Percentiles rank a stretch among this genome's conserved stretches.
These are phyloP conservation scores for Pueraria montana DNA, from an alignment of 306 rosid species.

Conservation along the genomic window DNA sequence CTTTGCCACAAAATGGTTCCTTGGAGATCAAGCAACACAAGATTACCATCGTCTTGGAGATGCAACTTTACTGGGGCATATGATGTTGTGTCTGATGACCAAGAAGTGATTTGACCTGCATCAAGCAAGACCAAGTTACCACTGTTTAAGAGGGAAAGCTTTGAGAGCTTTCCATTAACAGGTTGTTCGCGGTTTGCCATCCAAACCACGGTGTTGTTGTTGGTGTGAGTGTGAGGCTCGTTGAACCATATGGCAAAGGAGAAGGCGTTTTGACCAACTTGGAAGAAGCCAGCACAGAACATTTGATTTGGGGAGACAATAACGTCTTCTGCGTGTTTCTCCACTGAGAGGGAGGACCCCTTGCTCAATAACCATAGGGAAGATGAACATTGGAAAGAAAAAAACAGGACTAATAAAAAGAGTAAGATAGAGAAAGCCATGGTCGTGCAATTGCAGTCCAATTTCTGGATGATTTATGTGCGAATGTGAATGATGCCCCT, in stretches of 20 bases:
- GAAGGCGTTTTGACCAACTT: constrained; percentile 29
- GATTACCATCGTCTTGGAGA: constrained; percentile 20
- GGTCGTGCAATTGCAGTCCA: no score
- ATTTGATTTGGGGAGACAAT: not conserved
- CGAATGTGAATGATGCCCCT: not conserved
- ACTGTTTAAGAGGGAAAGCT: constrained; percentile 43
- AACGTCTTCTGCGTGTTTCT: not conserved
- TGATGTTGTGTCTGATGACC: constrained; percentile 49
- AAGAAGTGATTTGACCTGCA: constrained; percentile 32
- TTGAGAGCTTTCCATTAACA: constrained; percentile 55
- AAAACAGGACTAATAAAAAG: not conserved
- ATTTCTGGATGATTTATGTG: not conserved
- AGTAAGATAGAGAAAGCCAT: not conserved
- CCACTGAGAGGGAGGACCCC: constrained; percentile 6
- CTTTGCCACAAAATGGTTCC: constrained; percentile 12
- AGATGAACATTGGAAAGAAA: constrained; percentile 5
- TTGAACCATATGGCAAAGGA: constrained; percentile 48
- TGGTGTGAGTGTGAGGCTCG: not conserved
- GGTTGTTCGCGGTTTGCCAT: constrained; percentile 57
- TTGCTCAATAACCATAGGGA: not conserved
- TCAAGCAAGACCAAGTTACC: constrained; percentile 53
- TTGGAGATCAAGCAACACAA: not conserved
- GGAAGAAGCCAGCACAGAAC: constrained; percentile 20
- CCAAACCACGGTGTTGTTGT: constrained; percentile 51
- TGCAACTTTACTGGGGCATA: not conserved